Evolutionary conservation across 2,329 filamentous ascomycete genomes (phyloP), one percentile per base, ranked within the genome.

Genomic region (Ophidiomyces ophidiicola): DNA sequence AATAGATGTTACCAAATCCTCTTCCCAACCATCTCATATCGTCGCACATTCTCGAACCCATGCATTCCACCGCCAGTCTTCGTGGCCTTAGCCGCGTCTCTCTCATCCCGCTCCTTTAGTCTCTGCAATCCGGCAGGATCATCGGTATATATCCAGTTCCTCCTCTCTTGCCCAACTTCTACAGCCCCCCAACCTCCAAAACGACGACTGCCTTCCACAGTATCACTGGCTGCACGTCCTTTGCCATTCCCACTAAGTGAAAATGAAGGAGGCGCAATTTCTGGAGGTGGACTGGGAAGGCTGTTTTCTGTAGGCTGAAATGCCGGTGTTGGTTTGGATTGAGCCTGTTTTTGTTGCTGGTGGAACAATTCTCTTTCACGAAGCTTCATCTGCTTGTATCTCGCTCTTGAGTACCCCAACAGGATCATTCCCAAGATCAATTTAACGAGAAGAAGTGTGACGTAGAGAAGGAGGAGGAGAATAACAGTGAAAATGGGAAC

Each of bases 11-110:
- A 96, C 90, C 90, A 98, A 51, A 98, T 98, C 56, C 90, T 73
- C 70, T 94, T 96, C 0, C 85, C 84, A 51, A 86, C 80, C 90
- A 96, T 94, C 56, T 86, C 85, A 64, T 94, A 98, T 51, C 90
- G 71, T 50, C 70, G 76, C 46, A 77, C 84, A 56, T 64, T 76
- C 53, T 70, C 81, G 60, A 76, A 75, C 56, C 74, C 76, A 42
- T 74, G 71, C 40, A 60, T 57, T 45, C 53, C 50, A 57, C 66
- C 78, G 57, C 70, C 73, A 58, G 72, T 71, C 37, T 74, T 68
- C 31, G 70, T 70, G 37, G 64, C 64, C 24, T 69, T 63, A 43
- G 58, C 62, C 17, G 69, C 70, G 47, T 76, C 74, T 45, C 72
- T 74, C 5, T 70, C 72, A 50, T 73, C 67, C 53, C 74, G 73